Percentiles rank a stretch among this genome's conserved stretches.
phyloP scores from a whole-genome alignment of 1,284 basidiomycete species.

The Ustilago sp. region DNA sequence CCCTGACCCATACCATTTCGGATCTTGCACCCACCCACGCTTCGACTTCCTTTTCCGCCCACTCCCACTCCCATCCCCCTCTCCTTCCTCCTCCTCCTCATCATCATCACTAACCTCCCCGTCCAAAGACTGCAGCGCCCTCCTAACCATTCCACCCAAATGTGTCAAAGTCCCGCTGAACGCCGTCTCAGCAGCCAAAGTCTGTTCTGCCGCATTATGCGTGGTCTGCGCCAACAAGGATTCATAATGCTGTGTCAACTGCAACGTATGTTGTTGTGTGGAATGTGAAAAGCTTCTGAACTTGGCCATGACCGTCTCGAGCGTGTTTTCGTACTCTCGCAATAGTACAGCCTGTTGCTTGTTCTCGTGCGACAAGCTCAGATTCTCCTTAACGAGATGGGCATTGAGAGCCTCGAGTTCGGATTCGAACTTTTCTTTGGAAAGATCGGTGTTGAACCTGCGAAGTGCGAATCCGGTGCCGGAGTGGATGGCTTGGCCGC shows the following conservation, averaged over 20 bases:
- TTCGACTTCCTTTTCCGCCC: slow-evolving; percentile 16
- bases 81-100: slow-evolving; percentile 16
- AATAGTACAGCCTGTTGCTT: slow-evolving; percentile 87
- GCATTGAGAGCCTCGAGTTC: slow-evolving; percentile 91
- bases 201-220: slow-evolving; percentile 52
- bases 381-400: slow-evolving; percentile 92
- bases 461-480: slow-evolving; percentile 84
- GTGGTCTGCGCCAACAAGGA: slow-evolving; percentile 74
- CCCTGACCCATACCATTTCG: slow-evolving; percentile 61
- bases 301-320: slow-evolving; percentile 96
- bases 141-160: slow-evolving; percentile 56
- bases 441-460: slow-evolving; percentile 93
- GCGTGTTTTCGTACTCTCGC: slow-evolving; percentile 92
- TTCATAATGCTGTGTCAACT: slow-evolving; percentile 91
- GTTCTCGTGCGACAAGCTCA: slow-evolving; percentile 90
- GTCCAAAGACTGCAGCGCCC: slow-evolving; percentile 55
- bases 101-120: slow-evolving; percentile 49
- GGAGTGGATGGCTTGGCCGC: slow-evolving; percentile 78
- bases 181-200: slow-evolving; percentile 50
- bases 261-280: slow-evolving; percentile 89
- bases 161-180: slow-evolving; percentile 54
- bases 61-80: slow-evolving; percentile 6
- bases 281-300: slow-evolving; percentile 92
- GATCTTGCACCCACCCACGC: slow-evolving; percentile 51
- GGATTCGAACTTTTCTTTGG: slow-evolving; percentile 91